These are phyloP conservation scores for Schizothecium vesticola DNA, from an alignment of 495 filamentous ascomycete species.

Conservation along the genomic window DNA sequence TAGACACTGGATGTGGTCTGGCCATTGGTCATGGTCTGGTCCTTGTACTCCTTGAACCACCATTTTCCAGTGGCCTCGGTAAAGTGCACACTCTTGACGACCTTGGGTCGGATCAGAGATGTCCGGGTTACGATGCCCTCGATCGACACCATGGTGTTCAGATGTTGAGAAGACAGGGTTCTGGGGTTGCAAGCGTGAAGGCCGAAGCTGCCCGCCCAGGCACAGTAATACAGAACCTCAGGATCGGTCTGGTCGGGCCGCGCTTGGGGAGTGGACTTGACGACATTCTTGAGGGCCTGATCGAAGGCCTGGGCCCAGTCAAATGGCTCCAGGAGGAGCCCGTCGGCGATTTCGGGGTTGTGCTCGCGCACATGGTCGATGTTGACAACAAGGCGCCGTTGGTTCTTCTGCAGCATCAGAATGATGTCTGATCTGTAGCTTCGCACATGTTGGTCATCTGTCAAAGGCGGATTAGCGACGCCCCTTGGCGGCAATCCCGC, in stretches of 20 bases:
- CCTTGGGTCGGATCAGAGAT: conserved; percentile 90
- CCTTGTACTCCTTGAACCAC: conserved; percentile 77
- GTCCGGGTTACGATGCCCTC: conserved; percentile 98
- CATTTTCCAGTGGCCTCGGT: conserved; percentile 81
- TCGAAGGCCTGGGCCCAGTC: conserved; percentile 85
- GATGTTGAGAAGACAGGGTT: conserved; percentile 77
- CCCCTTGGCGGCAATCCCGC: background rate
- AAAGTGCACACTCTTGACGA: conserved; percentile 96
- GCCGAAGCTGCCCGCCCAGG: conserved; percentile 90
- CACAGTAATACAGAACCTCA: conserved; percentile 79
- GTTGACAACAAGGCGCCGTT: conserved; percentile 75
- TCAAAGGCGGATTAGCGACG: conserved; percentile 15
- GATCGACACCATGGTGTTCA: conserved; percentile 95
- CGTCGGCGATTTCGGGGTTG: conserved; percentile 83
- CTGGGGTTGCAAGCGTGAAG: conserved; percentile 92
- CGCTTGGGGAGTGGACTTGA: conserved; percentile 65
- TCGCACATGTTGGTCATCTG: conserved; percentile 54
- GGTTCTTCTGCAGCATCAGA: conserved; percentile 84
- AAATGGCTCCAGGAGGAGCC: conserved; percentile 79
- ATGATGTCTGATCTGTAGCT: conserved; percentile 85
- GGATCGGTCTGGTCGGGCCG: conserved; percentile 45
- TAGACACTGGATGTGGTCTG: conserved; percentile 85
- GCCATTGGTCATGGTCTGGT: conserved; percentile 94
- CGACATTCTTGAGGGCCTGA: conserved; percentile 77
- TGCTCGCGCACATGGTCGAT: conserved; percentile 91